phyloP scores from a whole-genome alignment of 352 stramenopile species.

The Phytopythium oedochilum region DNA sequence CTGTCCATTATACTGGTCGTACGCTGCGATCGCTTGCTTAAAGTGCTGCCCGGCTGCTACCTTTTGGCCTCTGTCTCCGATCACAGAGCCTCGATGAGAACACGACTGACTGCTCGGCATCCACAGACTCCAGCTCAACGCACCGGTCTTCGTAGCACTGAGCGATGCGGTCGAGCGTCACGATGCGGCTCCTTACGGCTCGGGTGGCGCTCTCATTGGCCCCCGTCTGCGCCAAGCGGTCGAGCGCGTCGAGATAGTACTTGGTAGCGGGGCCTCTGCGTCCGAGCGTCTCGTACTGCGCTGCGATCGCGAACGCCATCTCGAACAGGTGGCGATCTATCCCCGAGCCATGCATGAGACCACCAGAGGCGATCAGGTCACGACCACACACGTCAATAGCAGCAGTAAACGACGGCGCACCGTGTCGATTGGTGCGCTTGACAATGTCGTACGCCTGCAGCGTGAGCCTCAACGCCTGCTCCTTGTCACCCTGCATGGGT shows the following conservation, averaged over 20 bases:
- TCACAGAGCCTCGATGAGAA: neutral
- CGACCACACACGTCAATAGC: neutral
- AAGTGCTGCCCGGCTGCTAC: slow-evolving; percentile 28
- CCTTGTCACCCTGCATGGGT: slow-evolving; percentile 22
- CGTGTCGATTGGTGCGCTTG: slow-evolving; percentile 57
- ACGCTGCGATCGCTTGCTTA: slow-evolving; percentile 22
- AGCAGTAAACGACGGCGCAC: slow-evolving; percentile 17
- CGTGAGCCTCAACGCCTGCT: slow-evolving; percentile 60
- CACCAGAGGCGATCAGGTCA: neutral
- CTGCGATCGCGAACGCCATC: slow-evolving; percentile 67
- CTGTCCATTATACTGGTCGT: slow-evolving; percentile 22
- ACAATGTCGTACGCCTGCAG: slow-evolving; percentile 63
- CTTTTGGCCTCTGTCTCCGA: neutral
- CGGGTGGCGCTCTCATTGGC: slow-evolving; percentile 11
- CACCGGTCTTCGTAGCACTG: slow-evolving; percentile 68
- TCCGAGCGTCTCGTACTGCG: slow-evolving; percentile 61
- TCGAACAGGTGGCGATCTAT: slow-evolving; percentile 80
- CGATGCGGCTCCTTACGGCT: slow-evolving; percentile 40
- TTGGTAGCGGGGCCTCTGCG: slow-evolving; percentile 35
- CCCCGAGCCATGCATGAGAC: neutral
- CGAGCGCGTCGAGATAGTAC: slow-evolving; percentile 70
- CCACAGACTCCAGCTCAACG: too few species aligned
- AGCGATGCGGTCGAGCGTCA: slow-evolving; percentile 73
- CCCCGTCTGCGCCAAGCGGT: slow-evolving; percentile 33
- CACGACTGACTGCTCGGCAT: too few species aligned